Evolutionary conservation across 345 rosid genomes (phyloP).

Genomic region (Diplotaxis tenuifolia): DNA sequence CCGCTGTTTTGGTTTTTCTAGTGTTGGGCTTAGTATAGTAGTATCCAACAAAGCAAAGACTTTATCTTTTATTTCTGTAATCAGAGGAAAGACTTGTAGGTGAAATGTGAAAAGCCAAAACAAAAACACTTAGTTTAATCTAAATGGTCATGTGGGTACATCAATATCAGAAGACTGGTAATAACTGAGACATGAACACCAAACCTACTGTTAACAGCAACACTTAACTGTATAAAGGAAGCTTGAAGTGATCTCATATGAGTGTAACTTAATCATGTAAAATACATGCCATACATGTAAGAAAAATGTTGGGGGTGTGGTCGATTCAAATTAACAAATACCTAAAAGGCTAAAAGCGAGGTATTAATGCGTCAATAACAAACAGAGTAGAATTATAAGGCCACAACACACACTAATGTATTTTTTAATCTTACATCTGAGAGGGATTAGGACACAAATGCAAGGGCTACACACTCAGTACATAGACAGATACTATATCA

Average conservation of each 20-base stretch:
- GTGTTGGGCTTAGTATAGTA: neutral
- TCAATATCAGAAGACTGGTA: conserved; percentile 35
- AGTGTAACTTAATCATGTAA: neutral
- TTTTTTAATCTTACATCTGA: neutral
- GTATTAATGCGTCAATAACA: neutral
- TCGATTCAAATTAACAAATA: neutral
- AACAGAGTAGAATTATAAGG: neutral
- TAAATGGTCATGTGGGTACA: conserved; percentile 59
- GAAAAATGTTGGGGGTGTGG: neutral
- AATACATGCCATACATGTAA: neutral
- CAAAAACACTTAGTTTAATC: too few relatives aligned
- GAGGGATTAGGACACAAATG: neutral
- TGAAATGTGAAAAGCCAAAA: neutral
- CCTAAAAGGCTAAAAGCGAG: neutral
- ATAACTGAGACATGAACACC: conserved; percentile 43
- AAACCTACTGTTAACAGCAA: conserved; percentile 46
- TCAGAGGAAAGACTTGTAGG: neutral
- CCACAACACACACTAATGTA: conserved; percentile 21
- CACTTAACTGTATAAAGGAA: conserved; percentile 52
- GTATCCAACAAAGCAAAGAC: neutral
- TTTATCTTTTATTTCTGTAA: neutral
- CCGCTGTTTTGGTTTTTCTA: conserved; percentile 3
- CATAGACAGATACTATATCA: neutral
- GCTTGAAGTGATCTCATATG: conserved; percentile 38
- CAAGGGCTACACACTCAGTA: conserved; percentile 21